Base-by-base conservation (phyloP, 176 grass and related monocot genomes). In the Tillandsia leiboldiana region DNA sequence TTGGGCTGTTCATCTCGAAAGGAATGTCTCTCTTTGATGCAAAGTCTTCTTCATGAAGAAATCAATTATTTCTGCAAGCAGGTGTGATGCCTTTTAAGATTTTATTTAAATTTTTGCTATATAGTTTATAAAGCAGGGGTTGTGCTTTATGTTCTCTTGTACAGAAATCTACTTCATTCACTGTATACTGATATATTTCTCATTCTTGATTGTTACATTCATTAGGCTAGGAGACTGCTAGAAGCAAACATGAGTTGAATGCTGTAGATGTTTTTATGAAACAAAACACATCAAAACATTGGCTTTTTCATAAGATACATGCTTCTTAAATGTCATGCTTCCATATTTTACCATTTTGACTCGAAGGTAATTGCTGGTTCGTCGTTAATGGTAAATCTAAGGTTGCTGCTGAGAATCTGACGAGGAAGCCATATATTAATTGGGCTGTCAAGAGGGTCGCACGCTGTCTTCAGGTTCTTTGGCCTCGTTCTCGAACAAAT, bases 381-480 rank as follows among this genome's bases (percentile, higher is more conserved):
- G 64, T 62, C 66, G 64, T 61, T 75, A 24, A 17, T 90, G 33
- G 75, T 71, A 64, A 22, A 51, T 81, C 26, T 54, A 76, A 97
- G 93, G 89, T 97, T 81, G 79, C 79, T 87, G 86, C 93, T 64
- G 83, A 77, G 50, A 87, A 92, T 81, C 68, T 97, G 79, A 79
- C 78, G 49, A 90, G 86, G 76, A 89, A 91, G 70, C 84, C 89
- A 11, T 87, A 92, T 74, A 77, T 90, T 80, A 92, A 82, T 56
- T 97, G 93, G 93, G 93, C 93, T 79, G 79, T 97, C 72, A 97
- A 92, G 77, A 89, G 89, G 67, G 93, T 97, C 57, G 85, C 93
- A 48, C 80, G 88, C 26, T 97, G 83, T 78, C 77, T 97, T 51
- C 93, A 97, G 59, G 93, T 78, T 58, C 86, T 97, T 69, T 97